Evolutionary conservation across 768 basidiomycete genomes (phyloP).

Genomic region (Exidia glandulosa): DNA sequence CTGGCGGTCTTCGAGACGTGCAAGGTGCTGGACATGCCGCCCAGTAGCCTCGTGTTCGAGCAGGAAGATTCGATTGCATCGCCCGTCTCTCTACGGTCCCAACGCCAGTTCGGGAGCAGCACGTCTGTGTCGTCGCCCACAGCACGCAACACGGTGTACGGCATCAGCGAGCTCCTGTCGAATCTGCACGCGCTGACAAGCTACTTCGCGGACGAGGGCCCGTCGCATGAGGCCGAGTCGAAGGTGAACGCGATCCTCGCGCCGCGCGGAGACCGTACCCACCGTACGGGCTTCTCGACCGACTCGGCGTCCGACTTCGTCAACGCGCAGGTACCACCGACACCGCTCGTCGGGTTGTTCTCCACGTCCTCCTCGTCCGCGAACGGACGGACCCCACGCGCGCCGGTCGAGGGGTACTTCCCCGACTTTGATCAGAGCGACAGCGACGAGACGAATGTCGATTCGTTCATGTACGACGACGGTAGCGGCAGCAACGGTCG

Average conservation of each 20-base stretch:
- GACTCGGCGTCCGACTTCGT: not conserved
- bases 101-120: not conserved
- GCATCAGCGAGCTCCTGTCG: not conserved
- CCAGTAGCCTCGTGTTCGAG: constrained; percentile 11
- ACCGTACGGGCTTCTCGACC: not conserved
- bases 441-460: not conserved
- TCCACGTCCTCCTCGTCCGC: not conserved
- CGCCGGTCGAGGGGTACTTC: not conserved
- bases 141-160: not conserved
- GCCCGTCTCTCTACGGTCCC: not conserved
- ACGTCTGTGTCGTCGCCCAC: not conserved
- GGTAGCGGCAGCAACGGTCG: no score
- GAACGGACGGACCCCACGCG: not conserved
- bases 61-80: not conserved
- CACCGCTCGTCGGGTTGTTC: not conserved
- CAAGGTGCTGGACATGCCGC: constrained; percentile 37
- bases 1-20: constrained; percentile 81
- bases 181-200: not conserved
- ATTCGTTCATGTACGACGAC: not conserved
- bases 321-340: not conserved
- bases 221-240: not conserved
- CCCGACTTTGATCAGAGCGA: not conserved
- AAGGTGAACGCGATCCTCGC: not conserved
- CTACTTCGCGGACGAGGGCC: not conserved
- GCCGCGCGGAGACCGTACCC: not conserved